Evolutionary conservation across 2,329 filamentous ascomycete species (phyloP).

Genomic region (Exophiala xenobiotica): DNA sequence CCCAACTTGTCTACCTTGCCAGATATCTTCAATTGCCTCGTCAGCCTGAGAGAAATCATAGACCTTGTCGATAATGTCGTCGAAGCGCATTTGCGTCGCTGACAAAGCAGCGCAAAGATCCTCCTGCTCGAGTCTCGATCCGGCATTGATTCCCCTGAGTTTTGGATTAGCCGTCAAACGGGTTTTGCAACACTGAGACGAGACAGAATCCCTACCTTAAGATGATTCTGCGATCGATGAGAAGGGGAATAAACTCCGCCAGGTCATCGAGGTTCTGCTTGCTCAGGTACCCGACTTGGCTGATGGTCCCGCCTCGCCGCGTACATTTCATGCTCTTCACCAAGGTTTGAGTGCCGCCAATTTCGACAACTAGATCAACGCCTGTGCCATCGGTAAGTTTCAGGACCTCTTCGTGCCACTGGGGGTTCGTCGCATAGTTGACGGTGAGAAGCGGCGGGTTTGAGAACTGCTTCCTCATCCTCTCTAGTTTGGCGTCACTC

Average conservation of each 20-base stretch:
- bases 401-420: slow-evolving; percentile 39
- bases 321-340: slow-evolving; percentile 43
- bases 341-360: slow-evolving; percentile 41
- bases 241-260: slow-evolving; percentile 36
- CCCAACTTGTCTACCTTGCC: slow-evolving; percentile 45
- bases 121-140: slow-evolving; percentile 43
- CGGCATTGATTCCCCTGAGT: slow-evolving; percentile 42
- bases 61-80: slow-evolving; percentile 41
- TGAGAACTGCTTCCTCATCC: slow-evolving; percentile 32
- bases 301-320: slow-evolving; percentile 43
- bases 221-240: slow-evolving; percentile 41
- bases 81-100: slow-evolving; percentile 29
- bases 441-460: slow-evolving; percentile 32
- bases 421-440: slow-evolving; percentile 35
- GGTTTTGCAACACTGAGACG: background rate
- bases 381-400: slow-evolving; percentile 35
- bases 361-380: slow-evolving; percentile 42
- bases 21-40: slow-evolving; percentile 44
- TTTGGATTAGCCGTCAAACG: background rate
- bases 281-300: slow-evolving; percentile 46
- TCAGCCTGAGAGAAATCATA: slow-evolving; percentile 42
- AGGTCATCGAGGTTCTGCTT: slow-evolving; percentile 36
- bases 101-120: slow-evolving; percentile 40
- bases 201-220: slow-evolving; percentile 31
- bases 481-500: slow-evolving; percentile 36